Evolutionary conservation across 305 asterid genomes (phyloP).

Genomic region (Lippia alba): DNA sequence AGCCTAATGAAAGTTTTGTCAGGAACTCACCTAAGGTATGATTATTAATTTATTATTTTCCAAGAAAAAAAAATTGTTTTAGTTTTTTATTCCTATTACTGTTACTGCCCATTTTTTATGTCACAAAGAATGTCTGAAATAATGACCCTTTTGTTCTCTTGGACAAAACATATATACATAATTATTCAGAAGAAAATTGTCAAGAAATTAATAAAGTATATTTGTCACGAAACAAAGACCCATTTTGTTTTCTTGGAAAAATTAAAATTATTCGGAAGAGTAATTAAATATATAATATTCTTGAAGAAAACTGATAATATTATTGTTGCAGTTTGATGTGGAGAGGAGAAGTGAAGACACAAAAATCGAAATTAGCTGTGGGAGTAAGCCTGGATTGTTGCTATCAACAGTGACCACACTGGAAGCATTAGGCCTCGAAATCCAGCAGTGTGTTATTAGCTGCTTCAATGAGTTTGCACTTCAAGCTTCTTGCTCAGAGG

Average conservation of each 20-base stretch:
- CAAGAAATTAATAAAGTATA: too few relatives aligned
- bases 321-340: slow-evolving; percentile 59
- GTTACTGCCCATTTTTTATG: too few relatives aligned
- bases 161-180: too few relatives aligned
- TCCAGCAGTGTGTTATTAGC: slow-evolving; percentile 73
- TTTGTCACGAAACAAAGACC: too few relatives aligned
- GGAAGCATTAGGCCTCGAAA: slow-evolving; percentile 69
- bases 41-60: background rate
- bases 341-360: slow-evolving; percentile 60
- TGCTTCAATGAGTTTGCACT: slow-evolving; percentile 68
- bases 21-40: slow-evolving; percentile 80
- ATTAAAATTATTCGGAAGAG: too few relatives aligned
- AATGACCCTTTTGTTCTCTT: too few relatives aligned
- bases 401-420: slow-evolving; percentile 65
- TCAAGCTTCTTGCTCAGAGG: slow-evolving; percentile 79
- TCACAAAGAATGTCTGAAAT: too few relatives aligned
- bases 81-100: too few relatives aligned
- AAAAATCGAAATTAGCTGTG: slow-evolving; percentile 63
- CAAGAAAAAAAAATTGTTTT: background rate
- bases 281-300: too few relatives aligned
- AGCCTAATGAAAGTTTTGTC: slow-evolving; percentile 55
- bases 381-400: slow-evolving; percentile 59
- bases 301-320: too few relatives aligned
- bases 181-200: too few relatives aligned
- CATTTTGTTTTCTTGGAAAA: background rate